Base-by-base conservation (phyloP, 2,329 filamentous ascomycete species). In the Exophiala phaeomuriformis region DNA sequence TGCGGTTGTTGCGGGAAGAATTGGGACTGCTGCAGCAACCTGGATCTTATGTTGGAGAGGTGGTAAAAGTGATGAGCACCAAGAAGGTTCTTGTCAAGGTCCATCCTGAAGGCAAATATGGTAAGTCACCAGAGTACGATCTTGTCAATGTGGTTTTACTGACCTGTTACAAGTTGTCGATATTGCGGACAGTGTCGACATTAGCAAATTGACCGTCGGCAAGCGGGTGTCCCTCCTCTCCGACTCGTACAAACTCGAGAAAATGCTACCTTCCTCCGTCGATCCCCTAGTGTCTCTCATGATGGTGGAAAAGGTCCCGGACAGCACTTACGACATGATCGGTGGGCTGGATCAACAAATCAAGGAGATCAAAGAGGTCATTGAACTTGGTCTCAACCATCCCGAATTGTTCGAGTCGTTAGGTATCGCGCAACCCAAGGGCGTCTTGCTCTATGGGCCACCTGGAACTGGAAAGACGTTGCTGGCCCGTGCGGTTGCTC, bases 281-380 rank as follows among this genome's bases (percentile, higher is more conserved):
- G 93, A 98, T 68, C 93, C 93, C 36, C 86, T 98, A 54, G 93
- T 98, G 53, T 98, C 93, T 35, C 87, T 98, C 70, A 98, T 98
- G 93, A 98, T 98, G 93, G 93, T 98, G 49, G 93, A 98, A 71
- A 98, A 98, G 79, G 93, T 98, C 10, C 93, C 93, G 10, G 93
- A 98, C 78, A 96, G 90, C 76, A 98, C 93, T 69, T 98, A 98
- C 78, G 93, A 98, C 75, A 98, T 98, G 93, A 98, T 98, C 71
- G 93, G 93, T 74, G 93, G 93, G 63, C 77, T 98, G 58, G 93
- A 98, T 70, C 91, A 98, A 71, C 93, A 98, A 71, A 97, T 98
- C 77, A 97, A 98, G 77, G 93, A 98, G 71, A 98, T 98, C 79
- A 98, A 98, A 76, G 93, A 98, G 75, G 93, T 98, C 65, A 97